These are phyloP conservation scores for Termitomyces sp. DNA, from an alignment of 768 basidiomycete species.

Conservation along the genomic window DNA sequence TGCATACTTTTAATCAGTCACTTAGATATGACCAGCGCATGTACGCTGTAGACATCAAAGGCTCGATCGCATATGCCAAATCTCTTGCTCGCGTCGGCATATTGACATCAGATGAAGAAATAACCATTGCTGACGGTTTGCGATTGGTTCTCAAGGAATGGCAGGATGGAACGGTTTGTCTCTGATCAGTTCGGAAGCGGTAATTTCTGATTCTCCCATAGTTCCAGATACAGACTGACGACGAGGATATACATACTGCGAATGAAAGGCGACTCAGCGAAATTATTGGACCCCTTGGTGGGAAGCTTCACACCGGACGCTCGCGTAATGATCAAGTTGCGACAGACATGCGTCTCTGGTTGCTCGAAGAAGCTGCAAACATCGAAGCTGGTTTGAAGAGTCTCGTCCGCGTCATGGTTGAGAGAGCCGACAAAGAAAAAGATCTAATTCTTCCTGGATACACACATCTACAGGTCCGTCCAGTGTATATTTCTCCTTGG, in stretches of 20 bases:
- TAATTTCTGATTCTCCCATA: constrained; percentile 22
- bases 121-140: constrained; percentile 71
- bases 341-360: constrained; percentile 97
- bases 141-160: constrained; percentile 79
- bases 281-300: constrained; percentile 87
- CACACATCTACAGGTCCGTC: constrained; percentile 87
- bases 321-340: constrained; percentile 98
- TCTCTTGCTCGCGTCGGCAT: constrained; percentile 79
- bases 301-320: constrained; percentile 96
- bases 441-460: constrained; percentile 92
- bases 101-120: constrained; percentile 72
- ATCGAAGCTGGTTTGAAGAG: constrained; percentile 69
- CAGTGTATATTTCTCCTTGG: neutral
- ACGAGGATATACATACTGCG: constrained; percentile 99
- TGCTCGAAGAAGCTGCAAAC: constrained; percentile 70
- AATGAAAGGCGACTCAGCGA: constrained; percentile 95
- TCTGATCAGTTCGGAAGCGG: neutral
- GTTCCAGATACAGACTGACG: constrained; percentile 80
- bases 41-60: constrained; percentile 87
- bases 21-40: constrained; percentile 93
- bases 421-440: constrained; percentile 91
- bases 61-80: constrained; percentile 95
- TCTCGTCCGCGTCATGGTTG: constrained; percentile 84
- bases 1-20: constrained; percentile 98
- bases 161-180: constrained; percentile 68